phyloP scores from a whole-genome alignment of 164 flowering plant genomes.

The Chloranthus sessilifolius region DNA sequence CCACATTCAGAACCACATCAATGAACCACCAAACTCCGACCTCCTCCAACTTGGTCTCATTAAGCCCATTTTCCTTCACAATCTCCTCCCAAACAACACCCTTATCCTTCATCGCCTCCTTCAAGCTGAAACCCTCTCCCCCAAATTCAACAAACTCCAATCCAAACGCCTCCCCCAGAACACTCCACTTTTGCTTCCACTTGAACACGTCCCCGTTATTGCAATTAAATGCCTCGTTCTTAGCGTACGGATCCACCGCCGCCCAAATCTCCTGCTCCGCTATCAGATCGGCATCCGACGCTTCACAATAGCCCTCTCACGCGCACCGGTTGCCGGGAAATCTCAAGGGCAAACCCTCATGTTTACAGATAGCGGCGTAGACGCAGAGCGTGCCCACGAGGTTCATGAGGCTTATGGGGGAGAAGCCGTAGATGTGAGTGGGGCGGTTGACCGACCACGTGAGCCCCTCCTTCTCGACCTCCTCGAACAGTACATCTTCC shows the following conservation, averaged over 20 bases:
- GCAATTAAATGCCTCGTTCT: slow-evolving; percentile 77
- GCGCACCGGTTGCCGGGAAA: slow-evolving; percentile 56
- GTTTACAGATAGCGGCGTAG: slow-evolving; percentile 73
- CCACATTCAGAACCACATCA: slow-evolving; percentile 26
- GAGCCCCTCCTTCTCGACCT: slow-evolving; percentile 43
- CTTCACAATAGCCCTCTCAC: slow-evolving; percentile 52
- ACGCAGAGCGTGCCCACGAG: slow-evolving; percentile 55
- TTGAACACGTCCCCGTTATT: slow-evolving; percentile 77
- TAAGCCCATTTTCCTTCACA: slow-evolving; percentile 51
- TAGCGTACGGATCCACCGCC: slow-evolving; percentile 65
- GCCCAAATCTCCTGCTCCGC: slow-evolving; percentile 96
- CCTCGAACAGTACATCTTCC: slow-evolving; percentile 64
- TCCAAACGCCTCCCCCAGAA: slow-evolving; percentile 69
- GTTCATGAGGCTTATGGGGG: slow-evolving; percentile 74
- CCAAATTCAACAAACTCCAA: slow-evolving; percentile 43
- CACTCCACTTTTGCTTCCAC: slow-evolving; percentile 84
- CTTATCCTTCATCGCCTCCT: slow-evolving; percentile 65
- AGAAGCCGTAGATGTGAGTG: slow-evolving; percentile 59
- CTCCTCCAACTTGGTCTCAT: slow-evolving; percentile 48
- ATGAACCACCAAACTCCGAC: slow-evolving; percentile 66
- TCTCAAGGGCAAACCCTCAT: slow-evolving; percentile 39
- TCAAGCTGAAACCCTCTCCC: slow-evolving; percentile 26
- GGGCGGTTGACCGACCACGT: slow-evolving; percentile 81
- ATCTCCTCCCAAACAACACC: slow-evolving; percentile 74
- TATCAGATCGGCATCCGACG: slow-evolving; percentile 73